Base-by-base conservation (phyloP, 1,284 basidiomycete species). In the Cryptococcus jaspeensis region DNA sequence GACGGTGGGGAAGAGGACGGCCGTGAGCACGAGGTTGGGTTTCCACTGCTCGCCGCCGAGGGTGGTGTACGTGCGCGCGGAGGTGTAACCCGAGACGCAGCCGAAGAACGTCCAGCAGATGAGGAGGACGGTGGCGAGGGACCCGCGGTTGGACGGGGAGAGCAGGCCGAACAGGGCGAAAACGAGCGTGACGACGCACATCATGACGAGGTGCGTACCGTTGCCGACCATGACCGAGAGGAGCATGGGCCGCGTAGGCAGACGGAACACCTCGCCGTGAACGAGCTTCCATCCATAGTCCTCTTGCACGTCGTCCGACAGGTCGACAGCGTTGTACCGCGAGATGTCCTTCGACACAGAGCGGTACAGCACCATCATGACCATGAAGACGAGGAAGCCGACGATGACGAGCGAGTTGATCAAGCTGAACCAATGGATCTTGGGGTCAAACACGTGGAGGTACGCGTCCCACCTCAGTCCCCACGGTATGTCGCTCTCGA, bases 161-260 rank as follows among this genome's bases (percentile, higher is more conserved):
- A 98, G 81, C 81, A 98, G 97, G n/a, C 95, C 95, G 50, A 98
- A 79, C n/a, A 97, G 81, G 1, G 95, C 95, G 73, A 98, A 99
- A 3, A 97, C 86, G 51, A 99, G 84, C 0, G 95, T 98, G 23
- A 97, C 87, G 3, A 81, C 84, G 54, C 88, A 86, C 93, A 98
- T 98, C 22, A 89, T 85, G 60, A 86, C 86, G 7, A 98, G 80
- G 76, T 99, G 95, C 42, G 87, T 82, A 20, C 95, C 95, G 64
- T 93, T 96, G 9, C 95, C 95, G 25, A 90, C 85, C 76, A 92
- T 83, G 45, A 95, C 84, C 2, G 91, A 87, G 6, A 99, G 80
- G 12, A 89, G 69, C 83, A 94, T 85, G 0, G 90, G 85, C 56
- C 88, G 83, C 47, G 80, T 77, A 0, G 95, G 95, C 4, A 88